A percentile compares a stretch with the other conserved stretches of the same genome.
Conservation (phyloP, 1,284 basidiomycete genomes). For the Quambalaria eucalypti region DNA sequence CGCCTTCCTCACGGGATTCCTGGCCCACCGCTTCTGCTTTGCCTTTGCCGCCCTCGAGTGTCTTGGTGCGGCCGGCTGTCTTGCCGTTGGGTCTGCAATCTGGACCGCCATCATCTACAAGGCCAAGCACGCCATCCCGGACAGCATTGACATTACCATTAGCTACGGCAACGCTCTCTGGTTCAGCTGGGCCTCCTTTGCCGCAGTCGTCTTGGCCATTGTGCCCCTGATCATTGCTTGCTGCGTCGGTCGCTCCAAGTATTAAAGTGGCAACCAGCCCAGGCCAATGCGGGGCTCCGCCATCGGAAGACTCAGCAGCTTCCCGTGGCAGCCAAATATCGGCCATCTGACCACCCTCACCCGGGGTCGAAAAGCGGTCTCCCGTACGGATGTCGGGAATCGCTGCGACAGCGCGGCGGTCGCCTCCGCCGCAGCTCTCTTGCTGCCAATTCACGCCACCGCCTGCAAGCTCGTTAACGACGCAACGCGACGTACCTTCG, state of each 20-base stretch:
- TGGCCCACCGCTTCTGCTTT: slow-evolving; percentile 36
- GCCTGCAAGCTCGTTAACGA: no score
- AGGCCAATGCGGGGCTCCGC: no score
- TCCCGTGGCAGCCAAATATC: no score
- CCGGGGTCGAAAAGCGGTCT: no score
- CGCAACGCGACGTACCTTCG: no score
- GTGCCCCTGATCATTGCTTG: slow-evolving; percentile 12
- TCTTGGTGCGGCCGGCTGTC: slow-evolving; percentile 23
- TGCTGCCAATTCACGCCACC: no score
- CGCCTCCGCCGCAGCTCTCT: no score
- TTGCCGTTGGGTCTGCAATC: slow-evolving; percentile 35
- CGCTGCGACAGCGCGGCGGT: no score
- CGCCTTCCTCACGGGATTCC: slow-evolving; percentile 31
- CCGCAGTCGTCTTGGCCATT: slow-evolving; percentile 25
- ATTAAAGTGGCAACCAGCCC: no score
- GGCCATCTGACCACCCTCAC: no score
- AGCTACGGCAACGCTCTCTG: slow-evolving; percentile 40
- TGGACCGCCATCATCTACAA: slow-evolving; percentile 36
- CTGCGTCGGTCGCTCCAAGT: slow-evolving; percentile 10
- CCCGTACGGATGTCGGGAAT: no score
- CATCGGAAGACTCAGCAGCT: no score
- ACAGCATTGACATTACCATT: slow-evolving; percentile 35
- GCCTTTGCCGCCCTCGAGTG: slow-evolving; percentile 28
- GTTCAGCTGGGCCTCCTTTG: slow-evolving; percentile 38
- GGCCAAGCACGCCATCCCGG: slow-evolving; percentile 13